These are phyloP conservation scores for Trichoderma harzianum DNA, from an alignment of 2,329 filamentous ascomycete genomes.

Conservation along the genomic window DNA sequence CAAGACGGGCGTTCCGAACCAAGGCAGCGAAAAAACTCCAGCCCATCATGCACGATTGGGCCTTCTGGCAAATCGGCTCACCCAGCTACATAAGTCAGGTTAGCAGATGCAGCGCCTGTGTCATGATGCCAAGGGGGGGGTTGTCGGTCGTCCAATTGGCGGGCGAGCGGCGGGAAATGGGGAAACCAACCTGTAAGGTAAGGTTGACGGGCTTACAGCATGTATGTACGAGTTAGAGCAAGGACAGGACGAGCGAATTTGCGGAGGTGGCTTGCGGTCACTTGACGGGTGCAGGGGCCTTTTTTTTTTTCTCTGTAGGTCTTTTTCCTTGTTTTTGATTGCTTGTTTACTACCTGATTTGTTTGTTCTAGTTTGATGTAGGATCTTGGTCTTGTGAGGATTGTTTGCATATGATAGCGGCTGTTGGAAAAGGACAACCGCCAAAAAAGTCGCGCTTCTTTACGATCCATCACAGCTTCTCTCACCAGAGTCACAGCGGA, in stretches of 20 bases:
- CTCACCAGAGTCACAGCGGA: no score
- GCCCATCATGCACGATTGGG: not conserved
- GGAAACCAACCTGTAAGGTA: not conserved
- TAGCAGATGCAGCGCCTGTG: not conserved
- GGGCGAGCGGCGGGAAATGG: not conserved
- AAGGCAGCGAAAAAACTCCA: not conserved
- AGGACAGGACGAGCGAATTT: constrained; percentile 6
- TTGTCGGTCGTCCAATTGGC: not conserved
- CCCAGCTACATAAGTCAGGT: not conserved
- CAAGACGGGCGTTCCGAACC: not conserved
- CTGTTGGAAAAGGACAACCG: not conserved
- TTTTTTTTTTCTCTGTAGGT: not conserved
- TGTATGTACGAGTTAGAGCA: not conserved
- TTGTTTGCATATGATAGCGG: not conserved
- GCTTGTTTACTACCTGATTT: not conserved
- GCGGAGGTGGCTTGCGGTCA: constrained; percentile 19
- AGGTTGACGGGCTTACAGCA: not conserved
- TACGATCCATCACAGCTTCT: not conserved
- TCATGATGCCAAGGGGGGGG: not conserved
- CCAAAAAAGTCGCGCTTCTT: not conserved
- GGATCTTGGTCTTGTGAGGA: not conserved
- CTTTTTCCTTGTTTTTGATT: not conserved
- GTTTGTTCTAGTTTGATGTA: not conserved
- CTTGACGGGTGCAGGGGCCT: constrained; percentile 5
- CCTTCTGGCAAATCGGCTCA: not conserved